phyloP scores from a whole-genome alignment of 2,329 filamentous ascomycete species.

The Aplosporella prunicola region DNA sequence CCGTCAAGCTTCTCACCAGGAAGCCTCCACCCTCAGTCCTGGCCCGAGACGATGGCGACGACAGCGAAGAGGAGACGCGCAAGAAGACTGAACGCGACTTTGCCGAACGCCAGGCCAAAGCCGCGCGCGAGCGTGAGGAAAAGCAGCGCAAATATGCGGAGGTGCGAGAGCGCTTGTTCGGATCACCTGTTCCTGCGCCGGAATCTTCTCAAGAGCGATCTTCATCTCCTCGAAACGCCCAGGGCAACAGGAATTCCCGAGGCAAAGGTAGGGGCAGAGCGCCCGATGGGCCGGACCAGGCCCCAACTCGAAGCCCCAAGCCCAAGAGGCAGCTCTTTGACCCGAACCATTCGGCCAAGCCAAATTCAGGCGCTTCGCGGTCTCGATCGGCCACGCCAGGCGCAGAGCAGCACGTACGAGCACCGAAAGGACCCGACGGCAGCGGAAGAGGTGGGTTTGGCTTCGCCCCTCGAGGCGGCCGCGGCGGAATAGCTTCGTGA shows the following conservation, averaged over 20 bases:
- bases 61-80: constrained; percentile 53
- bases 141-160: constrained; percentile 88
- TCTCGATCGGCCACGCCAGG: constrained; percentile 44
- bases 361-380: constrained; percentile 43
- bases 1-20: constrained; percentile 75
- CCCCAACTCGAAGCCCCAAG: constrained; percentile 26
- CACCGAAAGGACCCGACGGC: constrained; percentile 68
- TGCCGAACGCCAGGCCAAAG: constrained; percentile 69
- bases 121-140: constrained; percentile 72
- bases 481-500: too few species aligned
- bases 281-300: constrained; percentile 24
- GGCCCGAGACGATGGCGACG: constrained; percentile 46
- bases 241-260: constrained; percentile 19
- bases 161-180: constrained; percentile 78
- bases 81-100: constrained; percentile 56
- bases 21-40: constrained; percentile 59
- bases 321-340: constrained; percentile 62
- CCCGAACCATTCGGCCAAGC: constrained; percentile 59
- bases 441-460: constrained; percentile 70
- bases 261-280: constrained; percentile 30
- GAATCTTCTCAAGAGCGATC: constrained; percentile 26
- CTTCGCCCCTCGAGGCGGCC: constrained; percentile 35
- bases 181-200: constrained; percentile 38
- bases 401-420: constrained; percentile 59
- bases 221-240: constrained; percentile 15